phyloP scores from a whole-genome alignment of 2,329 filamentous ascomycete genomes.

The Aspergillus ochraceoroseus region DNA sequence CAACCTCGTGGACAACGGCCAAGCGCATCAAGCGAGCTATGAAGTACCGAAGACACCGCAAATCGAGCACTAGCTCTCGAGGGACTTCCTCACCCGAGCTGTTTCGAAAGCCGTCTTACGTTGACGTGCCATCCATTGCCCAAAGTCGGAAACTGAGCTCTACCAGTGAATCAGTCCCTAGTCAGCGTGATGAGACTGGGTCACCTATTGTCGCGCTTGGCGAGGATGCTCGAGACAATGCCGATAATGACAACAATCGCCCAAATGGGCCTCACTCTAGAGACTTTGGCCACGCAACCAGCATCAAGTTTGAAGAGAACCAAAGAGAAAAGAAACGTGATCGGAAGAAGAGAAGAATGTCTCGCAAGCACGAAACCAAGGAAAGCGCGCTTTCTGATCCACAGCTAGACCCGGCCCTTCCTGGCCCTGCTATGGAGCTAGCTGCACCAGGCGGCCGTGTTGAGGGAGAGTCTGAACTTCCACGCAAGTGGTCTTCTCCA shows the following conservation, averaged over 20 bases:
- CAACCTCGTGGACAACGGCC: constrained; percentile 65
- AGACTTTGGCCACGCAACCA: constrained; percentile 27
- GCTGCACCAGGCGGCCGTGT: too few relatives aligned
- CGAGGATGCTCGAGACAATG: constrained; percentile 19
- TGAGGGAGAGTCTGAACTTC: constrained; percentile 21
- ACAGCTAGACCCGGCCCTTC: neutral
- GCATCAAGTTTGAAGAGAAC: constrained; percentile 17
- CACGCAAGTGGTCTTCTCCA: constrained; percentile 26
- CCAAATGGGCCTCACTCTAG: constrained; percentile 26
- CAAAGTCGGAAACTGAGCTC: constrained; percentile 22
- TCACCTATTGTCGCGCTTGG: constrained; percentile 26
- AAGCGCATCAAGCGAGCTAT: constrained; percentile 73
- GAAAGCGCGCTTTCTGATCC: constrained; percentile 5
- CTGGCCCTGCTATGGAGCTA: too few relatives aligned
- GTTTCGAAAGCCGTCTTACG: constrained; percentile 23
- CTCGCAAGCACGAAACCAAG: neutral
- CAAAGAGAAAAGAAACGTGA: constrained; percentile 22
- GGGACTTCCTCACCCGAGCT: constrained; percentile 34
- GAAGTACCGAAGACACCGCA: constrained; percentile 64
- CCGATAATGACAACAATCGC: constrained; percentile 24
- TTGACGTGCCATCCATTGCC: constrained; percentile 13
- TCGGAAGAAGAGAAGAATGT: constrained; percentile 16
- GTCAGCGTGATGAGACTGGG: constrained; percentile 20
- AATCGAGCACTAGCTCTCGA: constrained; percentile 68
- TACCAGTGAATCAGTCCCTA: constrained; percentile 22